Conservation (phyloP, 2,329 filamentous ascomycete species). For the Colletotrichum limetticola region DNA sequence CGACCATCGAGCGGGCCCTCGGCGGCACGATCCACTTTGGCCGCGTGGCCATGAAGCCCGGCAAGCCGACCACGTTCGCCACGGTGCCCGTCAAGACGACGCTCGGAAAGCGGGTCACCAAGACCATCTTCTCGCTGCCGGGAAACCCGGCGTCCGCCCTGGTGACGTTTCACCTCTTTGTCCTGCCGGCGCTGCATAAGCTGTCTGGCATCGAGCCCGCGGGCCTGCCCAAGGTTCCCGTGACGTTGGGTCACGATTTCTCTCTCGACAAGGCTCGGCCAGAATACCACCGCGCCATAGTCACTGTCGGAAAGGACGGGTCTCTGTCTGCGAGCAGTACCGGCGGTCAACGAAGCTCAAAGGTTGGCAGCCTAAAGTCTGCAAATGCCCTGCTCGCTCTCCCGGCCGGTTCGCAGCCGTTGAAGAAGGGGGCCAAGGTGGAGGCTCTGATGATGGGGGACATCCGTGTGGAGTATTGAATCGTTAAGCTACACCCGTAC, state of each 20-base stretch:
- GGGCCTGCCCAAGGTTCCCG: conserved; percentile 79
- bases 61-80: conserved; percentile 97
- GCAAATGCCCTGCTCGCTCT: conserved; percentile 89
- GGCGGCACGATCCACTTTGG: conserved; percentile 97
- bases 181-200: conserved; percentile 86
- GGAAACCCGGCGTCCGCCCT: conserved; percentile 94
- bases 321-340: conserved; percentile 81
- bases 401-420: conserved; percentile 70
- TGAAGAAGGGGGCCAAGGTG: conserved; percentile 76
- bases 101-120: conserved; percentile 66
- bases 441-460: conserved; percentile 83
- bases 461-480: conserved; percentile 41
- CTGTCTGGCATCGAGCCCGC: conserved; percentile 74
- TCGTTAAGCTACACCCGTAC: not conserved
- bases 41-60: conserved; percentile 96
- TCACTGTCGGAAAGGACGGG: conserved; percentile 75
- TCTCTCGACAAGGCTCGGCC: conserved; percentile 78
- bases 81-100: conserved; percentile 78
- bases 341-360: conserved; percentile 88
- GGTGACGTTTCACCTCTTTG: conserved; percentile 94
- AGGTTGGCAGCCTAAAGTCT: conserved; percentile 86
- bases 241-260: conserved; percentile 78
- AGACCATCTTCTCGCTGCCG: conserved; percentile 88
- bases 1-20: conserved; percentile 89
- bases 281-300: conserved; percentile 90